Conservation (phyloP, 208 protist species). For the Leishmania lainsoni region DNA sequence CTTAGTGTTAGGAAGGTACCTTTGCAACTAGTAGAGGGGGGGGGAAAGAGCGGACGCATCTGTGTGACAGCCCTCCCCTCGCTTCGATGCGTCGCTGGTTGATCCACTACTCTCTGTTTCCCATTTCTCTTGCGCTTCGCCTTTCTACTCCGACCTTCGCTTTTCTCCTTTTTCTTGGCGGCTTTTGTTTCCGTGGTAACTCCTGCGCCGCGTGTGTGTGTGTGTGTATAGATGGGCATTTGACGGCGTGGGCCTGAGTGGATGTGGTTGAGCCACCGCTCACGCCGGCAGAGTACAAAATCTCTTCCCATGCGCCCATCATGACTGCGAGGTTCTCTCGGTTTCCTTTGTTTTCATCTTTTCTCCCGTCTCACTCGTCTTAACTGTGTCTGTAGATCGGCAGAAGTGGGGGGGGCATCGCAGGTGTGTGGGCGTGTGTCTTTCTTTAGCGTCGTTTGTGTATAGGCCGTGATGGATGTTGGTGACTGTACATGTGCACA, state of each 20-base stretch:
- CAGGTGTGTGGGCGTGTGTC: not conserved
- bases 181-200: not conserved
- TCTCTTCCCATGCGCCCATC: too few species aligned
- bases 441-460: not conserved
- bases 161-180: not conserved
- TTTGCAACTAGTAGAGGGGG: not conserved
- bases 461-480: not conserved
- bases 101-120: not conserved
- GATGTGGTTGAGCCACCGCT: not conserved
- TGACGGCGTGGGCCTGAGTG: not conserved
- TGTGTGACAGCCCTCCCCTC: not conserved
- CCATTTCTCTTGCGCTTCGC: not conserved
- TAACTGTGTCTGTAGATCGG: too few species aligned
- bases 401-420: too few species aligned
- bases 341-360: too few species aligned
- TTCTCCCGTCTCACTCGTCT: too few species aligned
- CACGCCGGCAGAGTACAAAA: too few species aligned
- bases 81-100: not conserved
- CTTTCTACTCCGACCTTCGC: not conserved
- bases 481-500: too few species aligned
- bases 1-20: not conserved
- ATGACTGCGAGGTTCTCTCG: too few species aligned
- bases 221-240: not conserved
- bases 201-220: not conserved
- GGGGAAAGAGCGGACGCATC: not conserved